phyloP scores from a whole-genome alignment of 768 basidiomycete genomes.

The Hericium erinaceus region DNA sequence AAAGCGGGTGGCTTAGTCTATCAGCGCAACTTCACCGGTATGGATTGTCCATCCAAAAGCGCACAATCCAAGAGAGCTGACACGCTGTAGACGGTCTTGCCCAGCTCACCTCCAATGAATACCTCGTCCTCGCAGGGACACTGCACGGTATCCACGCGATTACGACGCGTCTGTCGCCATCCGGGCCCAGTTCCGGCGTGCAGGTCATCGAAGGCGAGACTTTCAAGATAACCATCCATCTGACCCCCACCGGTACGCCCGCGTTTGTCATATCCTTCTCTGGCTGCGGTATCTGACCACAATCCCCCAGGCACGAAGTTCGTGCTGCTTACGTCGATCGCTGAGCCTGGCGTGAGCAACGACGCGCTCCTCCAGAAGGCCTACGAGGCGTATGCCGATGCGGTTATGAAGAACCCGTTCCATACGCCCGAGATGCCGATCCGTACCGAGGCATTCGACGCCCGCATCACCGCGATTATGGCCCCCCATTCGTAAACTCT shows the following conservation, averaged over 20 bases:
- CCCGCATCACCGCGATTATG: conserved; percentile 44
- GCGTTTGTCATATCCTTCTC: not conserved
- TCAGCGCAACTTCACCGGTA: conserved; percentile 86
- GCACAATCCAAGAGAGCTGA: not conserved
- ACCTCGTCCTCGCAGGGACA: conserved; percentile 92
- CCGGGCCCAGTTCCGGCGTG: conserved; percentile 73
- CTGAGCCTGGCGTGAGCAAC: conserved; percentile 46
- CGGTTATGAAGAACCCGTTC: conserved; percentile 98
- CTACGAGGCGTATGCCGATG: conserved; percentile 90
- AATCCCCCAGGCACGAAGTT: conserved; percentile 81
- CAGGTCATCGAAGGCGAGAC: conserved; percentile 95
- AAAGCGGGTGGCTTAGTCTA: conserved; percentile 97
- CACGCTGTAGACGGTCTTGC: conserved; percentile 72
- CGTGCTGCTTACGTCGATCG: conserved; percentile 78
- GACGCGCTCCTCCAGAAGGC: conserved; percentile 71
- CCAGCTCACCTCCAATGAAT: conserved; percentile 85
- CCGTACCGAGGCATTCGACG: conserved; percentile 82
- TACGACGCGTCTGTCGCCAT: conserved; percentile 82
- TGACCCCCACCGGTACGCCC: conserved; percentile 78
- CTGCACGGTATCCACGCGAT: conserved; percentile 99
- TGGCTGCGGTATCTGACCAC: not conserved
- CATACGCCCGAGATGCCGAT: conserved; percentile 99
- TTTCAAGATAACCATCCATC: conserved; percentile 87
- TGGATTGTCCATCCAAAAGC: conserved; percentile 10
- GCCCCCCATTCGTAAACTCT: conserved; percentile 3